Evolutionary conservation across 495 filamentous ascomycete genomes (phyloP).

Genomic region (Aspergillus heteromorphus): DNA sequence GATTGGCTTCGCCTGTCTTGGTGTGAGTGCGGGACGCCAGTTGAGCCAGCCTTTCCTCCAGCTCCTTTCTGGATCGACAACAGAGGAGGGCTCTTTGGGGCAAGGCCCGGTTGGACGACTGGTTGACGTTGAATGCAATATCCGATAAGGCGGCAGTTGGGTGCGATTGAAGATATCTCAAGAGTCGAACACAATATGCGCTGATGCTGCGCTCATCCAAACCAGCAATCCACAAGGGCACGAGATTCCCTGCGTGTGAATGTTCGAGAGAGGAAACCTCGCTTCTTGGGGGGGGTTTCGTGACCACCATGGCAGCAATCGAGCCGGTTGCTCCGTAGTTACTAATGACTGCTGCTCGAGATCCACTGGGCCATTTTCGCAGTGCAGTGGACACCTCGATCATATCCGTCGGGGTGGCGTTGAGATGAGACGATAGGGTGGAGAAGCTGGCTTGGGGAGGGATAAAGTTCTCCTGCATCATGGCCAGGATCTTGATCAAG

Average conservation of each 20-base stretch:
- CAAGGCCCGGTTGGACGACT: no score
- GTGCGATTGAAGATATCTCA: no score
- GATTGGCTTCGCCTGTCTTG: no score
- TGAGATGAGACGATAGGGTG: constrained; percentile 4
- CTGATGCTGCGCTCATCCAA: no score
- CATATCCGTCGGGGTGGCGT: no score
- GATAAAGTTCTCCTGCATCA: constrained; percentile 40
- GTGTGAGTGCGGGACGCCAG: no score
- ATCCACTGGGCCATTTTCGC: constrained; percentile 23
- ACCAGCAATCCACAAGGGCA: background rate
- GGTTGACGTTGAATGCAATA: no score
- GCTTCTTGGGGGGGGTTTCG: constrained; percentile 1
- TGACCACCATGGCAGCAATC: constrained; percentile 32
- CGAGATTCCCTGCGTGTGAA: background rate
- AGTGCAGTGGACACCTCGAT: constrained; percentile 29
- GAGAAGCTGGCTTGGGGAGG: constrained; percentile 36
- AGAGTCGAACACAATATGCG: no score
- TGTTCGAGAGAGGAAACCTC: no score
- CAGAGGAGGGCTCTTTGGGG: no score
- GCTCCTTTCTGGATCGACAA: no score
- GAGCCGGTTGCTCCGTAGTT: constrained; percentile 43
- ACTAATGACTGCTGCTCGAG: constrained; percentile 34
- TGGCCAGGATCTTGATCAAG: constrained; percentile 39
- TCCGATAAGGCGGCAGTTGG: no score
- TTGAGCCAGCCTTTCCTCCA: background rate